A percentile compares a stretch with the other conserved stretches of the same genome.
Conservation (phyloP, 2,329 filamentous ascomycete genomes). For the Penicillium sp. region DNA sequence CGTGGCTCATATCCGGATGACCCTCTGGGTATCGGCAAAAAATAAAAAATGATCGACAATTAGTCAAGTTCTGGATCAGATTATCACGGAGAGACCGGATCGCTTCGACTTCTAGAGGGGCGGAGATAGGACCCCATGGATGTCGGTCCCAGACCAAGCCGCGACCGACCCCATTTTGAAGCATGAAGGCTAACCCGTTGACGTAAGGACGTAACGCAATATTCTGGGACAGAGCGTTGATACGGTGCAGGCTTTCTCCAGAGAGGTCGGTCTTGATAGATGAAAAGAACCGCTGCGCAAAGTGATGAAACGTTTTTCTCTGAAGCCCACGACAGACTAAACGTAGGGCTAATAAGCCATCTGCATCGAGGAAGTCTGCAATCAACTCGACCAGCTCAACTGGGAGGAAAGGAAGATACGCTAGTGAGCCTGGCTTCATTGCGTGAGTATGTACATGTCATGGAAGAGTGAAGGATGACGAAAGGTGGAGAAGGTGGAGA, state of each 20-base stretch:
- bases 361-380: constrained; percentile 5
- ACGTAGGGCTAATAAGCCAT: constrained; percentile 18
- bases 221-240: constrained; percentile 18
- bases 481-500: neutral
- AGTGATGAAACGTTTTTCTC: constrained; percentile 24
- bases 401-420: constrained; percentile 11
- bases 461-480: neutral
- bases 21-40: constrained; percentile 28
- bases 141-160: constrained; percentile 24
- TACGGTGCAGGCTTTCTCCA: constrained; percentile 17
- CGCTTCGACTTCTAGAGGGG: constrained; percentile 18
- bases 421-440: constrained; percentile 1
- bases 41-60: constrained; percentile 27
- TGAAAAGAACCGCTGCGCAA: constrained; percentile 22
- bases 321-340: constrained; percentile 20
- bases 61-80: constrained; percentile 14
- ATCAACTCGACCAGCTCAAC: constrained; percentile 24
- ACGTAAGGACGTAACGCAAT: constrained; percentile 16
- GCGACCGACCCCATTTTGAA: constrained; percentile 20
- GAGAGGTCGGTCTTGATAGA: constrained; percentile 24
- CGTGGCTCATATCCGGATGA: constrained; percentile 21
- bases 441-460: neutral
- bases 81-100: constrained; percentile 21
- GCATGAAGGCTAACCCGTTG: constrained; percentile 21
- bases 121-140: constrained; percentile 24